These are phyloP conservation scores for Cicer pinnatifidum DNA, from an alignment of 306 rosid genomes.

Conservation along the genomic window DNA sequence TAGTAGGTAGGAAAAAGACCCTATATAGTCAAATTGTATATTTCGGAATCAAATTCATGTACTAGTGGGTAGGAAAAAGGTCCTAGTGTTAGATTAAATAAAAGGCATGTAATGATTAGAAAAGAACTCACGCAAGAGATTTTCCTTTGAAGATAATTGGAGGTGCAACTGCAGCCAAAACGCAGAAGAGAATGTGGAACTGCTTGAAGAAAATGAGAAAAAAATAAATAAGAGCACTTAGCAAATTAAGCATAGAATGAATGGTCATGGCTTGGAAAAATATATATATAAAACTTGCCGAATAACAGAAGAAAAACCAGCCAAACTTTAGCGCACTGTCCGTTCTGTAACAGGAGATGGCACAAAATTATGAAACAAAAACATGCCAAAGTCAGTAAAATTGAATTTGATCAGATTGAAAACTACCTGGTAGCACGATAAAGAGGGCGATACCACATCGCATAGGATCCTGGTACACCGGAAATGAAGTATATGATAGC, in stretches of 20 bases:
- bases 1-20: no score
- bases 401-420: slow-evolving; percentile 38
- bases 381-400: slow-evolving; percentile 16
- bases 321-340: slow-evolving; percentile 93
- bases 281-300: slow-evolving; percentile 52
- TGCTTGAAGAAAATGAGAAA: slow-evolving; percentile 49
- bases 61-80: neutral
- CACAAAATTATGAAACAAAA: slow-evolving; percentile 35
- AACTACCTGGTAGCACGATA: slow-evolving; percentile 89
- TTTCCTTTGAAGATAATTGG: slow-evolving; percentile 75
- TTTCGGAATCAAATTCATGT: neutral
- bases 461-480: slow-evolving; percentile 72
- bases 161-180: slow-evolving; percentile 82
- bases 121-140: slow-evolving; percentile 80
- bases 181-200: slow-evolving; percentile 76
- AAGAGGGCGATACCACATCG: slow-evolving; percentile 94
- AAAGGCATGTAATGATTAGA: slow-evolving; percentile 23
- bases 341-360: slow-evolving; percentile 59
- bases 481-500: slow-evolving; percentile 71
- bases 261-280: slow-evolving; percentile 19
- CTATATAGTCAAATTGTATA: no score
- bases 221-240: slow-evolving; percentile 32
- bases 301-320: slow-evolving; percentile 76
- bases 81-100: neutral
- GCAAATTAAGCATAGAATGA: slow-evolving; percentile 32